Base-by-base conservation (phyloP, 2,329 filamentous ascomycete species). In the Xylariaceae sp. region DNA sequence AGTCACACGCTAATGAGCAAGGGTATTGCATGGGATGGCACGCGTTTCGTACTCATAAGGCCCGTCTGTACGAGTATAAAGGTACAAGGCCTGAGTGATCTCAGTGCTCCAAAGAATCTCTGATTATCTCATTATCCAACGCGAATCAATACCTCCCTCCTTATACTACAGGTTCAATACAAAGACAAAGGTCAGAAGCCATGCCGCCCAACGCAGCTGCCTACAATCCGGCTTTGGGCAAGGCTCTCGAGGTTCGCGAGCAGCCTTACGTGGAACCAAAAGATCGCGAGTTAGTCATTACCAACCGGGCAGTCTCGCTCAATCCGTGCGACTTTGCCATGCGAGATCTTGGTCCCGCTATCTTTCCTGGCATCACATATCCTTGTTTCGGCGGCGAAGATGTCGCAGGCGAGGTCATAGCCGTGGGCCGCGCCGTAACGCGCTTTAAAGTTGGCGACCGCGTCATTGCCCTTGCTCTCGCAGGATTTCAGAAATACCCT, bases 321-420 rank as follows among this genome's bases (percentile, higher is more conserved):
- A 49, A 49, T 23, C 8, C 35, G 8, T 33, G 37, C 39, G 42
- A 49, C 17, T 29, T 39, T 2, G 27, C 32, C 20, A 41, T 45
- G 16, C 42, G 45, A 20, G 21, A 33, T 4, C 21, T 47, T 5
- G 47, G 43, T 3, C 38, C 44, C n/a, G 40, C 36, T 6, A 25
- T 50, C 17, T 47, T 51, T 19, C 41, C 44, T 11, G 41, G 25
- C 11, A 52, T 68, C 20, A 61, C 53, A 25, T 68, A 63, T 44
- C 65, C 66, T 2, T 57, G 50, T n/a, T 51, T 69, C 44, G 49
- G 65, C 7, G 65, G 65, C 12, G 51, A 55, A 25, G 65, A 61
- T 50, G 59, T 57, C 42, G 54, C 67, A 4, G 65, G 67, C 22
- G 52, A 53, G 8, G 56, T 68, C 8, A 49, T 56, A 4, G 56